Percentiles rank a stretch among this genome's conserved stretches.
phyloP scores from a whole-genome alignment of 345 rosid genomes.

The Rhodamnia argentea region DNA sequence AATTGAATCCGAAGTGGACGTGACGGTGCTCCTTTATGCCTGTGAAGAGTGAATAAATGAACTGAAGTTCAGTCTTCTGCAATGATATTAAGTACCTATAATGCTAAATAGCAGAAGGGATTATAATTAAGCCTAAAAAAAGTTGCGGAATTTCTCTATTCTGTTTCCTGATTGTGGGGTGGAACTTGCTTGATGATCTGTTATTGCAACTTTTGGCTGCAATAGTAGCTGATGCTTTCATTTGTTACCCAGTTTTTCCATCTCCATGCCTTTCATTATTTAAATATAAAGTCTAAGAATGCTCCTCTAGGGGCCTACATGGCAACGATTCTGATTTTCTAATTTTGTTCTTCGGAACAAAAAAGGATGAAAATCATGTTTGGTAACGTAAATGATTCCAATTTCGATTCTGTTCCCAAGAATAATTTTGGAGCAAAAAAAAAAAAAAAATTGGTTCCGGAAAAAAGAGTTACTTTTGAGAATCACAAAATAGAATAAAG shows the following conservation, averaged over 20 bases:
- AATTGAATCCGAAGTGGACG: neutral
- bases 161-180: neutral
- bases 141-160: neutral
- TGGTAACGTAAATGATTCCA: too few species aligned
- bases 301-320: constrained; percentile 21
- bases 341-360: too few species aligned
- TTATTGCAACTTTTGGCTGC: neutral
- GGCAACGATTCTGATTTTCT: too few species aligned
- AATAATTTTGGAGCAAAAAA: too few species aligned
- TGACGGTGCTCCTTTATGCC: neutral
- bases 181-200: neutral
- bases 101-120: neutral
- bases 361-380: too few species aligned
- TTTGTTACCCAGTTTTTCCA: neutral
- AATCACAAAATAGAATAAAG: too few species aligned
- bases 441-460: too few species aligned
- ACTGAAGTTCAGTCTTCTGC: neutral
- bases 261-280: neutral
- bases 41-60: neutral
- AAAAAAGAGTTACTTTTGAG: too few species aligned
- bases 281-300: neutral
- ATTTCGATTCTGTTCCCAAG: too few species aligned
- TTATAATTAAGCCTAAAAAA: neutral
- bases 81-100: neutral
- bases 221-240: neutral